A percentile compares a stretch with the other conserved stretches of the same genome.
phyloP scores from a whole-genome alignment of 345 rosid genomes.

The Brassica carinata region DNA sequence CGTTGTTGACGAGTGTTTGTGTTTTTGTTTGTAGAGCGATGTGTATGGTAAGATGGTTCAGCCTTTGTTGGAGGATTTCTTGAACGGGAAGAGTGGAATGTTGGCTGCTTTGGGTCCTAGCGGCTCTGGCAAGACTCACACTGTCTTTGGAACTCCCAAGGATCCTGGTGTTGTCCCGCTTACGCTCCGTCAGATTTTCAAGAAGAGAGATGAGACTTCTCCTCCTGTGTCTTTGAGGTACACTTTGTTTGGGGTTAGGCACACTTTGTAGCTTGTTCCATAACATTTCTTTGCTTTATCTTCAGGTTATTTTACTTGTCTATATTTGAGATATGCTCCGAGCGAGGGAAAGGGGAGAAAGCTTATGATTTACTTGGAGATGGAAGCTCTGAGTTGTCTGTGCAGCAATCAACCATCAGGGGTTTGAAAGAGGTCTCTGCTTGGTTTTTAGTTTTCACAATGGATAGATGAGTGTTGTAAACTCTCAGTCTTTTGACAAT shows the following conservation, averaged over 20 bases:
- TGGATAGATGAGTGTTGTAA: conserved; percentile 16
- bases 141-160: conserved; percentile 68
- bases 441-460: conserved; percentile 3
- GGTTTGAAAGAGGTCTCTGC: conserved; percentile 70
- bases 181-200: conserved; percentile 62
- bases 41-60: conserved; percentile 73
- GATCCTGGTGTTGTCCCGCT: conserved; percentile 86
- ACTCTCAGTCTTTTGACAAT: conserved; percentile 6
- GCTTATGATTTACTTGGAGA: conserved; percentile 30
- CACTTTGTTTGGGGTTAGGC: not conserved
- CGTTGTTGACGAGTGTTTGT: conserved; percentile 5
- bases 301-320: not conserved
- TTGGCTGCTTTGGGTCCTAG: conserved; percentile 87
- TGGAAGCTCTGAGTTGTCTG: conserved; percentile 44
- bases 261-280: not conserved
- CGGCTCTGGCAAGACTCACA: conserved; percentile 94
- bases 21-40: conserved; percentile 48
- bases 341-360: conserved; percentile 77
- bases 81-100: conserved; percentile 78
- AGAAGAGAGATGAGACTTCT: conserved; percentile 17
- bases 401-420: conserved; percentile 70
- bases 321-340: conserved; percentile 52
- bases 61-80: conserved; percentile 77
- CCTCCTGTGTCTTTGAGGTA: conserved; percentile 51
- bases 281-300: not conserved